phyloP scores from a whole-genome alignment of 2,329 filamentous ascomycete species.

The Penicillium aurantiogriseum region DNA sequence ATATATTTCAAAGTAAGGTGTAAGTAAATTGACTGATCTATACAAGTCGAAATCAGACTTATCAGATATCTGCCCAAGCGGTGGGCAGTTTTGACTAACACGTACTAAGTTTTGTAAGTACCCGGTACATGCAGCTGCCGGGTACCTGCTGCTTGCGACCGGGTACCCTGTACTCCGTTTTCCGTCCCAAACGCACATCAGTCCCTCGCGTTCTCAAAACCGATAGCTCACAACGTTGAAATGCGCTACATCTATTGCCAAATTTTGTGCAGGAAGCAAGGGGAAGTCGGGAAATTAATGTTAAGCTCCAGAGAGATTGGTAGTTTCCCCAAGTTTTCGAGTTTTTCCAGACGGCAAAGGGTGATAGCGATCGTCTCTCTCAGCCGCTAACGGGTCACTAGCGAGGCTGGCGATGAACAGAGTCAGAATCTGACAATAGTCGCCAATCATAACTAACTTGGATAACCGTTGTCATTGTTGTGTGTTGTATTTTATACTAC shows the following conservation, averaged over 20 bases:
- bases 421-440: conserved; percentile 3
- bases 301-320: neutral
- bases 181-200: neutral
- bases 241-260: neutral
- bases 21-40: neutral
- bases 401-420: conserved; percentile 8
- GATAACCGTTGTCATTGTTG: neutral
- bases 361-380: conserved; percentile 22
- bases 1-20: neutral
- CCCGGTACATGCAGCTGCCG: neutral
- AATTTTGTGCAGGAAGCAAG: conserved; percentile 15
- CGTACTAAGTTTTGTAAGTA: neutral
- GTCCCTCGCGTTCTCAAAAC: conserved; percentile 11
- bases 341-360: conserved; percentile 8
- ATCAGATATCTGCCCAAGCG: conserved; percentile 5
- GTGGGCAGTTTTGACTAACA: neutral
- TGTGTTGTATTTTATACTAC: neutral
- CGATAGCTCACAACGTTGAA: conserved; percentile 11
- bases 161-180: neutral
- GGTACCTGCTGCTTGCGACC: neutral
- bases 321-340: neutral
- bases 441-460: neutral
- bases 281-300: conserved; percentile 7
- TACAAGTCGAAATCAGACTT: neutral
- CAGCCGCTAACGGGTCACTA: conserved; percentile 15